Base-by-base conservation (phyloP, 331 rosid species). In the Pyracantha coccinea region DNA sequence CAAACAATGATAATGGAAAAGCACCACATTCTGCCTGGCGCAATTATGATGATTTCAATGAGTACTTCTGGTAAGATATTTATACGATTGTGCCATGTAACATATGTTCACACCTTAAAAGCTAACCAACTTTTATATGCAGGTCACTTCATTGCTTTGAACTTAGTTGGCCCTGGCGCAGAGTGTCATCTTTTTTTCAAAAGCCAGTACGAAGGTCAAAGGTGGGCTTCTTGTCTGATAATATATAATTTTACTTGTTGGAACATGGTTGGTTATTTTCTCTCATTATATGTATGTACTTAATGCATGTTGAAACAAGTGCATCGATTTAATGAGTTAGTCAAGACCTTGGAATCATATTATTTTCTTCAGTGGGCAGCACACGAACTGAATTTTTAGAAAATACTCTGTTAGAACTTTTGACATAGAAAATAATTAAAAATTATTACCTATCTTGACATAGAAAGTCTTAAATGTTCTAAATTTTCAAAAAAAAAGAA, bases 11-110 rank as follows among this genome's bases (percentile, higher is more conserved):
- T 52, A 89, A 92, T 69, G 99, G 97, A 66, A 87, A 83, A 78
- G 99, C 99, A 32, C 79, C 99, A 25, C 99, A 94, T 86, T 94
- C 99, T 55, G 85, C 97, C 28, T 94, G 99, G 99, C 92, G 99
- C 87, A 94, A 94, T 75, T 94, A 94, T 72, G 99, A 94, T 81
- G 99, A 94, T 75, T 94, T 94, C 75, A 94, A 94, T 17, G 99
- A 94, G 85, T 85, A 87, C 78, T 94, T 94, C 80, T 94, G 99
- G 99, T 94, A 87, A 79, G 82, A 55, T 41, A 57, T 84, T 68
- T 61, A 50, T 5, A 21, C 9, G 33, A 53, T 5, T 45, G 68
- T 66, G 7, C 55, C 16, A 17, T 58, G 72, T 24, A 25, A 17
- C n/a, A 33, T 5, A 44, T 74, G 16, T 23, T 61, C 20, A 20